Evolutionary conservation across 768 basidiomycete species (phyloP), one percentile per base, ranked within the genome.

Genomic region (Suillus subluteus): DNA sequence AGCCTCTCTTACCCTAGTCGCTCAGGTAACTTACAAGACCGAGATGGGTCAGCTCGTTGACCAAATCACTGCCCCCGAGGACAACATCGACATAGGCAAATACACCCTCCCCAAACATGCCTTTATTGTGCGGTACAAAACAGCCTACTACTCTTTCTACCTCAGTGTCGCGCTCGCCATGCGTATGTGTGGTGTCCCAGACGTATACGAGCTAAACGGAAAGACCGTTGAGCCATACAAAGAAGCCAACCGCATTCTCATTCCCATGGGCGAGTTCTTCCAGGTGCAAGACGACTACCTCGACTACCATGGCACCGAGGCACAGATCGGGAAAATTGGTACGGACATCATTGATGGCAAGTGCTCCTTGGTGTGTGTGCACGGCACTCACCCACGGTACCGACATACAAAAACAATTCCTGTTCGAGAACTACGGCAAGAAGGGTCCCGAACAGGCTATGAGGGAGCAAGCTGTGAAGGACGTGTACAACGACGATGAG

Each of bases 281-380:
- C 97, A 99, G 80, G 85, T 97, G 66, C 97, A 99, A 80, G 97
- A 99, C 76, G 97, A 99, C 80, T 98, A 90, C 79, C 87, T 99
- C 72, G 98, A 99, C 78, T 98, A 88, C 75, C 90, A 92, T 26
- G 95, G 91, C 9, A 87, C 92, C 7, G 94, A 95, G 0, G 95
- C 95, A 79, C 85, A 91, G 71, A 91, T 98, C 59, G 97, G 97
- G 56, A 99, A 99, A 81, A 89, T 99, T 67, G 98, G 97, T 23
- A 99, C 97, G 18, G 98, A 99, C 77, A 99, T 99, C 73, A 78
- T 98, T 66, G 97, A 99, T 80, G 98, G 98, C 87, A 99, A 99
- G 81, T 99, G 97, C 79, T 92, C 91, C 26, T n/a, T 99, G 97
- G 98, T 90, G 91, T 71, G 84, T 99, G 76, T 98, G 98, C 80